Evolutionary conservation across 805 yeast genomes (phyloP).

Genomic region (Isabelozyma gotoi): DNA sequence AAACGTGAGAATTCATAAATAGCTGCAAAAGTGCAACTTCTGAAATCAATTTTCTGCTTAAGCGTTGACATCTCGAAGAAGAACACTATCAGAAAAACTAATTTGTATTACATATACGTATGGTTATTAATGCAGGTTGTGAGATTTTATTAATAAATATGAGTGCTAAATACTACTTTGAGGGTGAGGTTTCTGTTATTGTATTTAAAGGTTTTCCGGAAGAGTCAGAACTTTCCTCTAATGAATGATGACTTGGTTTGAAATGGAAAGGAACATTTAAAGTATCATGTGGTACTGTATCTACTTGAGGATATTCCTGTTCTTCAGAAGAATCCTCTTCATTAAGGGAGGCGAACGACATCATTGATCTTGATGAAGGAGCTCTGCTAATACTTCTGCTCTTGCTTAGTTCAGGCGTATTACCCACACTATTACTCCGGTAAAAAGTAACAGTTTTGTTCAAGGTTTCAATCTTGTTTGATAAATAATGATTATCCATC

Average conservation of each 20-base stretch:
- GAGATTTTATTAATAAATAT: no score
- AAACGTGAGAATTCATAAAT: no score
- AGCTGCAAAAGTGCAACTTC: no score
- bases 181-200: conserved; percentile 14
- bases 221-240: neutral
- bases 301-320: conserved; percentile 9
- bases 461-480: conserved; percentile 35
- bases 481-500: conserved; percentile 18
- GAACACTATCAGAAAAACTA: no score
- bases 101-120: no score
- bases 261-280: neutral
- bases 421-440: conserved; percentile 22
- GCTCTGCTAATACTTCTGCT: conserved; percentile 25
- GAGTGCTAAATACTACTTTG: neutral
- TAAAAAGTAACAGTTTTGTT: conserved; percentile 45
- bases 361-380: conserved; percentile 27
- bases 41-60: no score
- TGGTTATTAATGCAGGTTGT: no score
- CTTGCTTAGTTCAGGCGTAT: conserved; percentile 9
- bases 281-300: neutral
- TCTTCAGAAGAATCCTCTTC: conserved; percentile 23
- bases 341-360: conserved; percentile 24
- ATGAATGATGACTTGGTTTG: neutral
- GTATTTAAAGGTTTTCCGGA: conserved; percentile 11
- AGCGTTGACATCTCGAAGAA: no score